These are phyloP conservation scores for Anthracocystis setariae DNA, from an alignment of 1,284 basidiomycete species.

Conservation along the genomic window DNA sequence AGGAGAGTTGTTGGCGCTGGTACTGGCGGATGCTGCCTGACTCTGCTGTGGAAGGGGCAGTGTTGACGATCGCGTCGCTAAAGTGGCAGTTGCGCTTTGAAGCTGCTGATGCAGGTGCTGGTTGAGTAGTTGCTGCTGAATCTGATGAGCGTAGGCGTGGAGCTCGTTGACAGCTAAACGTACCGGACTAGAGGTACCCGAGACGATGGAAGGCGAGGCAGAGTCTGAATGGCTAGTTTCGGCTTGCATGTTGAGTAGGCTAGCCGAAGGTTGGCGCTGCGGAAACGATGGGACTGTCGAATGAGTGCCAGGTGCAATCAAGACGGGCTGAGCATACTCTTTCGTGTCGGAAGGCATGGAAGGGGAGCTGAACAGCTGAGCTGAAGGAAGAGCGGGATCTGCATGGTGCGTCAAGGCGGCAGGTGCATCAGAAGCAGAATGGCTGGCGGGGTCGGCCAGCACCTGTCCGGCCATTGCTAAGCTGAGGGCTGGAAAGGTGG, in stretches of 20 bases:
- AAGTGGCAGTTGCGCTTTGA: background rate
- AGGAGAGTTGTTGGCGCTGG: conserved; percentile 37
- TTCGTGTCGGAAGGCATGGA: conserved; percentile 29
- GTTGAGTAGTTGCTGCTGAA: conserved; percentile 41
- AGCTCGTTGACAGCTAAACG: conserved; percentile 32
- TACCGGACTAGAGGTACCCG: conserved; percentile 37
- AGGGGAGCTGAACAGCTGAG: conserved; percentile 39
- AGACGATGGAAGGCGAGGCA: conserved; percentile 30
- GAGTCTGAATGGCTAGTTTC: conserved; percentile 21
- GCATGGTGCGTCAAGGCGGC: background rate
- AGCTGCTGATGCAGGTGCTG: conserved; percentile 43
- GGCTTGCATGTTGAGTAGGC: conserved; percentile 22
- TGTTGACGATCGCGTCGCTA: conserved; percentile 2
- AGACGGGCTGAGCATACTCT: conserved; percentile 33
- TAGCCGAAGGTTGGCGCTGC: conserved; percentile 7
- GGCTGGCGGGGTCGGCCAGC: conserved; percentile 9
- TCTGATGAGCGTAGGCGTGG: conserved; percentile 40
- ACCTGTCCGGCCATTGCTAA: conserved; percentile 36
- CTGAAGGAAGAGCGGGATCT: background rate
- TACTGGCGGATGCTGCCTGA: conserved; percentile 20
- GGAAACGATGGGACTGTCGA: background rate
- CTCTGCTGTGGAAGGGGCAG: conserved; percentile 3
- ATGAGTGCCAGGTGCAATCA: conserved; percentile 16
- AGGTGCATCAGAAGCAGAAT: background rate
- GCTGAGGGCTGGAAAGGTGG: conserved; percentile 21